Conservation (phyloP, 1,284 basidiomycete species). For the Phylloboletellus chloephorus region DNA sequence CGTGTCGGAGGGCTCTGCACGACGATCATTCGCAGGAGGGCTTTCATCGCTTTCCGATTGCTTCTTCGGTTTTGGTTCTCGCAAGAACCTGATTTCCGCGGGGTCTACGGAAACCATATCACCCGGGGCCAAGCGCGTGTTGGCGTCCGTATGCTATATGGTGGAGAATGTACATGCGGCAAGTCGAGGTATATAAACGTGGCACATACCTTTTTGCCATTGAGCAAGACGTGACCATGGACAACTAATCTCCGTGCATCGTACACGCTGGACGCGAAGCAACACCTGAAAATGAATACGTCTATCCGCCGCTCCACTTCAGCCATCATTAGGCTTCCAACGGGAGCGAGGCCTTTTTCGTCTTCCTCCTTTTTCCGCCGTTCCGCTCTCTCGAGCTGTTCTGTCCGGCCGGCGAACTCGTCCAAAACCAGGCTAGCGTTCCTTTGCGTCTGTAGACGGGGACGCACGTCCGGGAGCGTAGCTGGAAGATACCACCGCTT, state of each 20-base stretch:
- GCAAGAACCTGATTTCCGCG: conserved; percentile 72
- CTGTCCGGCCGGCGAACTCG: conserved; percentile 53
- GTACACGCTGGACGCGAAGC: conserved; percentile 88
- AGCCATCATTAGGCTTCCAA: conserved; percentile 87
- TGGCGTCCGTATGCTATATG: conserved; percentile 74
- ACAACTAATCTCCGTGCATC: conserved; percentile 83
- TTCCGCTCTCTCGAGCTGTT: conserved; percentile 42
- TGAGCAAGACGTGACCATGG: conserved; percentile 84
- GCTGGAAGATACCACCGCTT: conserved; percentile 93
- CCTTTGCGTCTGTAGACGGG: conserved; percentile 38
- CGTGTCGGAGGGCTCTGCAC: no score
- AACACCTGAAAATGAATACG: conserved; percentile 86
- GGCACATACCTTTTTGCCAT: conserved; percentile 77
- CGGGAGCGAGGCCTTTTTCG: conserved; percentile 64
- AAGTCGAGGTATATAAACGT: conserved; percentile 5
- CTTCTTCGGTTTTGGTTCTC: conserved; percentile 32
- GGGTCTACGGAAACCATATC: conserved; percentile 93
- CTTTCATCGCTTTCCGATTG: conserved; percentile 11
- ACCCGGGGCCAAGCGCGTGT: conserved; percentile 88
- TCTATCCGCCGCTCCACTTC: conserved; percentile 95
- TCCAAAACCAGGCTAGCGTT: conserved; percentile 44
- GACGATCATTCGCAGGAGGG: conserved; percentile 4
- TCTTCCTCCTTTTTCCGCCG: conserved; percentile 49
- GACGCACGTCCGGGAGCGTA: conserved; percentile 81
- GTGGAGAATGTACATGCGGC: conserved; percentile 2